These are phyloP conservation scores for Mallotus repandus DNA, from an alignment of 441 rosid genomes.

Conservation along the genomic window DNA sequence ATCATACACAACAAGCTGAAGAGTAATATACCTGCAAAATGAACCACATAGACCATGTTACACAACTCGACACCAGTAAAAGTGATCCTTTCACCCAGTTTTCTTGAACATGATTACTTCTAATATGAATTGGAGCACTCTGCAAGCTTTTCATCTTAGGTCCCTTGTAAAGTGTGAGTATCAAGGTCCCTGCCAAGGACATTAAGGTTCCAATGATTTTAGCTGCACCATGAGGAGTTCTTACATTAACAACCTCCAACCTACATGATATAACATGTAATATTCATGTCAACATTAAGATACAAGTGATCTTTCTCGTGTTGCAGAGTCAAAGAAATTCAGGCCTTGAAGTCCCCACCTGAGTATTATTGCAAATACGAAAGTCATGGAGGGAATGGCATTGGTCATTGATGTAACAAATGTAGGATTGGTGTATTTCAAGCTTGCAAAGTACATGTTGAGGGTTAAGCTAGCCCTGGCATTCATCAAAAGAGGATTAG, in stretches of 20 bases:
- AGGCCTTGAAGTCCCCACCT: slow-evolving; percentile 24
- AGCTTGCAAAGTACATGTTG: slow-evolving; percentile 50
- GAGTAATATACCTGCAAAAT: slow-evolving; percentile 40
- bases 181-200: slow-evolving; percentile 38
- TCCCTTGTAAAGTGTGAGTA: slow-evolving; percentile 42
- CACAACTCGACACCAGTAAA: slow-evolving; percentile 39
- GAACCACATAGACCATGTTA: slow-evolving; percentile 44
- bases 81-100: slow-evolving; percentile 46
- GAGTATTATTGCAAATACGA: slow-evolving; percentile 36
- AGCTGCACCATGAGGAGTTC: slow-evolving; percentile 37
- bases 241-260: slow-evolving; percentile 41
- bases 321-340: background rate
- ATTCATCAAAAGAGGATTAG: background rate
- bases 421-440: slow-evolving; percentile 46
- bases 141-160: slow-evolving; percentile 26
- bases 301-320: background rate
- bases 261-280: slow-evolving; percentile 20
- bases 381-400: slow-evolving; percentile 39
- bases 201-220: slow-evolving; percentile 42
- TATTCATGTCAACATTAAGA: background rate
- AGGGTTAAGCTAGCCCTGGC: slow-evolving; percentile 42
- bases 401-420: slow-evolving; percentile 44
- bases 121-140: slow-evolving; percentile 30
- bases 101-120: slow-evolving; percentile 20
- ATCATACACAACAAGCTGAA: background rate